Conservation (phyloP, 2,329 filamentous ascomycete genomes). For the Akanthomyces muscarius region DNA sequence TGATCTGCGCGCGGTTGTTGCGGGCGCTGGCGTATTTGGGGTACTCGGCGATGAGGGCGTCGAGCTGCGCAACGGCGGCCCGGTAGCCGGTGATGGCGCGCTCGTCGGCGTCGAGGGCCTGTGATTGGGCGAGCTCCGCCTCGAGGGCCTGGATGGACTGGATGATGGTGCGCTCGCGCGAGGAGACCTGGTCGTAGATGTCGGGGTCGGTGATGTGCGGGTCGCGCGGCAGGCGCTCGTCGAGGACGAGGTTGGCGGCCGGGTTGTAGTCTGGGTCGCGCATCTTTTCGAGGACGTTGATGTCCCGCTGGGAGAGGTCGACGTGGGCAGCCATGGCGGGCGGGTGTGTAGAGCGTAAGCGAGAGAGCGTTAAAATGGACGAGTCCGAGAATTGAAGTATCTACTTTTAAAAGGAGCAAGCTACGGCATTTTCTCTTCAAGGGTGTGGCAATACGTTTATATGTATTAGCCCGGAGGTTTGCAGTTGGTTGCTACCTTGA, state of each 20-base stretch:
- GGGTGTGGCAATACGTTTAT: neutral
- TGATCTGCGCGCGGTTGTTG: slow-evolving; percentile 70
- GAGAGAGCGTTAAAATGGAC: neutral
- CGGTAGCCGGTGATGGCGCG: slow-evolving; percentile 43
- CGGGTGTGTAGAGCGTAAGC: neutral
- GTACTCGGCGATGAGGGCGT: slow-evolving; percentile 51
- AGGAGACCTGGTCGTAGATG: slow-evolving; percentile 48
- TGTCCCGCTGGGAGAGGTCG: slow-evolving; percentile 53
- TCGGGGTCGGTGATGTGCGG: slow-evolving; percentile 50
- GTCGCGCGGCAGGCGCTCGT: slow-evolving; percentile 52
- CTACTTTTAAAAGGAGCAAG: neutral
- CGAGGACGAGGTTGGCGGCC: slow-evolving; percentile 49
- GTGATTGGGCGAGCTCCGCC: slow-evolving; percentile 44
- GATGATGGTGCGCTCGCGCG: slow-evolving; percentile 52
- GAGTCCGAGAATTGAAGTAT: neutral
- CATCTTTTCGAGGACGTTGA: slow-evolving; percentile 62
- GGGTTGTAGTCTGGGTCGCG: slow-evolving; percentile 62
- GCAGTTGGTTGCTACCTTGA: neutral
- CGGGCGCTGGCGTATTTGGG: slow-evolving; percentile 68
- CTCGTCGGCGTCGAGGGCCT: slow-evolving; percentile 33
- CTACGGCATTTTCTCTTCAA: neutral
- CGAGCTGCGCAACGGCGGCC: slow-evolving; percentile 46
- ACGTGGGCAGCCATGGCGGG: slow-evolving; percentile 42
- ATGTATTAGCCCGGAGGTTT: neutral
- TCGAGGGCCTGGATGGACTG: slow-evolving; percentile 52